phyloP scores from a whole-genome alignment of 768 basidiomycete species.

The Auriscalpium vulgare region DNA sequence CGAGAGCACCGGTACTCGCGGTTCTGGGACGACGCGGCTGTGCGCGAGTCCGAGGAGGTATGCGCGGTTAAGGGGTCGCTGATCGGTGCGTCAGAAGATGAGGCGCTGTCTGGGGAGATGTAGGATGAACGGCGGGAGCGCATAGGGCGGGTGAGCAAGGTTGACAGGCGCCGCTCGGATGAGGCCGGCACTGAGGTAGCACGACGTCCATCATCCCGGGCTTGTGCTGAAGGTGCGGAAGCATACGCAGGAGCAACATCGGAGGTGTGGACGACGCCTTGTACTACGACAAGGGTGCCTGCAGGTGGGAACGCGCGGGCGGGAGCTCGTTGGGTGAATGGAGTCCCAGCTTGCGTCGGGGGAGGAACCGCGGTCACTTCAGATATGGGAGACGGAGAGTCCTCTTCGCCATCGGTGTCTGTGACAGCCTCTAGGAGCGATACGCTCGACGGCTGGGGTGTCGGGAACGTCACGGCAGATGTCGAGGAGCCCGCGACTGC shows the following conservation, averaged over 20 bases:
- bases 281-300: slow-evolving; percentile 75
- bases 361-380: neutral
- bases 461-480: neutral
- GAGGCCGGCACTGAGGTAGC: slow-evolving; percentile 4
- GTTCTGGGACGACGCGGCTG: slow-evolving; percentile 1
- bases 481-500: neutral
- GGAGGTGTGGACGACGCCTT: slow-evolving; percentile 75
- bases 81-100: slow-evolving; percentile 3
- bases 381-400: neutral
- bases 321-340: slow-evolving; percentile 16
- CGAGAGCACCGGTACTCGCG: slow-evolving; percentile 33
- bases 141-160: slow-evolving; percentile 7
- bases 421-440: neutral
- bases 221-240: slow-evolving; percentile 8
- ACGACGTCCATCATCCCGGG: slow-evolving; percentile 2
- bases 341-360: neutral
- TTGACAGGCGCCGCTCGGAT: slow-evolving; percentile 5
- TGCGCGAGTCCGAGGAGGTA: neutral
- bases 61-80: slow-evolving; percentile 2
- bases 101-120: slow-evolving; percentile 5
- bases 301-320: slow-evolving; percentile 59
- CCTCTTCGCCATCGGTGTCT: neutral
- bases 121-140: slow-evolving; percentile 15
- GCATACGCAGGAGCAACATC: slow-evolving; percentile 37
- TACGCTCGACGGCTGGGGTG: neutral